These are phyloP conservation scores for Cladosporium cucumerinum DNA, from an alignment of 2,329 filamentous ascomycete genomes.

Conservation along the genomic window DNA sequence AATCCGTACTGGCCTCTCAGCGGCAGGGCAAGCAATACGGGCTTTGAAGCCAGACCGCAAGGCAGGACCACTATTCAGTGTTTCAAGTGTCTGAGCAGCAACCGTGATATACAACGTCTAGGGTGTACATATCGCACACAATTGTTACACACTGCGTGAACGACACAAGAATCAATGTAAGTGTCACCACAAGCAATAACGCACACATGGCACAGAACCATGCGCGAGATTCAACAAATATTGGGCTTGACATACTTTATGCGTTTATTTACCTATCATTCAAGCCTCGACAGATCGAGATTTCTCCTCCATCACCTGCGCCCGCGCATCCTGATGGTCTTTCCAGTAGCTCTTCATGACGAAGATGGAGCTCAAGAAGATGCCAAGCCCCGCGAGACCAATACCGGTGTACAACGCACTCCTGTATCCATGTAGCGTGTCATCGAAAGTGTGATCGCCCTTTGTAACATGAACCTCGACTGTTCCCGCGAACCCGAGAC, in stretches of 20 bases:
- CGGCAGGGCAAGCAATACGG: too few relatives aligned
- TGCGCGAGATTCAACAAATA: neutral
- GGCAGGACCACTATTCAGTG: neutral
- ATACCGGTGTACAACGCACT: conserved; percentile 42
- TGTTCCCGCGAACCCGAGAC: conserved; percentile 63
- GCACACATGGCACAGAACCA: neutral
- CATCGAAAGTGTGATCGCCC: conserved; percentile 34
- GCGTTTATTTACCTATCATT: neutral
- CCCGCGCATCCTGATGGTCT: conserved; percentile 4
- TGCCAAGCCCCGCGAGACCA: conserved; percentile 30
- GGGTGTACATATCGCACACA: neutral
- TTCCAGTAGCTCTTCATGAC: conserved; percentile 22
- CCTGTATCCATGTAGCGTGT: conserved; percentile 40
- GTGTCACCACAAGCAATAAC: neutral
- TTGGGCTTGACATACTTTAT: neutral
- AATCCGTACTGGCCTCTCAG: too few relatives aligned
- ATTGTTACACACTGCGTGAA: neutral
- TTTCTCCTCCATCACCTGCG: neutral
- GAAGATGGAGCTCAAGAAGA: conserved; percentile 29
- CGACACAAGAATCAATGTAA: neutral
- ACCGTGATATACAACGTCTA: neutral
- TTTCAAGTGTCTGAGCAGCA: neutral
- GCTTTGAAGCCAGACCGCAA: too few relatives aligned
- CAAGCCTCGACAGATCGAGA: neutral
- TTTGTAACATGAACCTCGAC: conserved; percentile 52